Percentiles rank a stretch among this genome's conserved stretches.
Conservation (phyloP, 139 green algal genomes). For the Pseudopediastrum boryanum region DNA sequence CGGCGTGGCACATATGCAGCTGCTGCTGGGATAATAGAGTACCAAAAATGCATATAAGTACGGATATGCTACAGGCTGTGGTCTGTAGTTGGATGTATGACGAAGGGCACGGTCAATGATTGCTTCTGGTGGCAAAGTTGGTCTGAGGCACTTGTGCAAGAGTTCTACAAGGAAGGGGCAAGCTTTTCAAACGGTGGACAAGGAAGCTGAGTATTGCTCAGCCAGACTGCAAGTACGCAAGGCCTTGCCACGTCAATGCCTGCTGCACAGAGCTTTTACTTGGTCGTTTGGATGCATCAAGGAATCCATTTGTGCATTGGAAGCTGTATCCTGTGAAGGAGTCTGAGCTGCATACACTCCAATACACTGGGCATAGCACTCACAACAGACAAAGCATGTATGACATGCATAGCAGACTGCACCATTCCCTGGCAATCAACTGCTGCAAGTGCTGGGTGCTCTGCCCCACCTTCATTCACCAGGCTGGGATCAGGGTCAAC, state of each 20-base stretch:
- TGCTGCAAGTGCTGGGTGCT: too few relatives aligned
- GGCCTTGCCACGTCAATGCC: too few relatives aligned
- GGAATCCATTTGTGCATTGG: neutral
- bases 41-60: neutral
- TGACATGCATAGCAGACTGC: neutral
- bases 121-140: neutral
- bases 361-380: neutral
- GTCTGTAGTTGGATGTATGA: neutral
- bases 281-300: neutral
- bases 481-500: conserved; percentile 40
- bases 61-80: neutral
- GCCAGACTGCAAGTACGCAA: too few relatives aligned
- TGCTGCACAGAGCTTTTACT: too few relatives aligned
- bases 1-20: neutral
- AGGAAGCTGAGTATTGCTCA: too few relatives aligned
- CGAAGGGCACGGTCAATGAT: neutral
- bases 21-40: neutral
- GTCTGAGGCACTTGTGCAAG: neutral
- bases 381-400: neutral
- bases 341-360: neutral
- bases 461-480: conserved; percentile 67
- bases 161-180: too few relatives aligned
- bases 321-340: neutral
- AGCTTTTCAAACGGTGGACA: too few relatives aligned
- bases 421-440: neutral